These are phyloP conservation scores for Termitomyces heimii DNA, from an alignment of 768 basidiomycete genomes.

Conservation along the genomic window DNA sequence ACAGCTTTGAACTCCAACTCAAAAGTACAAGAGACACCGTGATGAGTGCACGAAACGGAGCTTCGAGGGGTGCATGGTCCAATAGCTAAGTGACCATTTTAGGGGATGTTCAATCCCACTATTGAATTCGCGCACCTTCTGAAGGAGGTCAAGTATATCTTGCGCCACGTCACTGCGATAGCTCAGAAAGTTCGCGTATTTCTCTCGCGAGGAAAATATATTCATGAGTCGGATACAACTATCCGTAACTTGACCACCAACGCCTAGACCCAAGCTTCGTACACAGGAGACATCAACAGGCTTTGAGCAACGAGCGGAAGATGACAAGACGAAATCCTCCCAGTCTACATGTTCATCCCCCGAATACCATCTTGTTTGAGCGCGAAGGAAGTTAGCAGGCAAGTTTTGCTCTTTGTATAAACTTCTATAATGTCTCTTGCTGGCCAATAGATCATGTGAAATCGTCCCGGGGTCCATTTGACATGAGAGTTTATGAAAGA, in stretches of 20 bases:
- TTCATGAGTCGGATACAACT: not conserved
- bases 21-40: constrained; percentile 15
- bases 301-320: not conserved
- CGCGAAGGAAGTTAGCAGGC: not conserved
- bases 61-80: constrained; percentile 11
- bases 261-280: not conserved
- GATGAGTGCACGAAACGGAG: constrained; percentile 6
- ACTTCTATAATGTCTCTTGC: not conserved
- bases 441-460: not conserved
- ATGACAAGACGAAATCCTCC: not conserved
- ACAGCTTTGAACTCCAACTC: constrained; percentile 16
- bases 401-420: not conserved
- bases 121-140: not conserved
- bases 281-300: not conserved
- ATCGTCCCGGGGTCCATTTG: not conserved
- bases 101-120: not conserved
- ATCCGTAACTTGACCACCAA: not conserved
- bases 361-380: not conserved
- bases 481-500: not conserved
- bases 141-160: not conserved
- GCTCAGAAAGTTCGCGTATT: not conserved
- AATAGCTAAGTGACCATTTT: constrained; percentile 4
- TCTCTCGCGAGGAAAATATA: not conserved
- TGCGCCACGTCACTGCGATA: not conserved
- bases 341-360: not conserved